Base-by-base conservation (phyloP, 164 flowering plant species). In the Dillenia turbinata region DNA sequence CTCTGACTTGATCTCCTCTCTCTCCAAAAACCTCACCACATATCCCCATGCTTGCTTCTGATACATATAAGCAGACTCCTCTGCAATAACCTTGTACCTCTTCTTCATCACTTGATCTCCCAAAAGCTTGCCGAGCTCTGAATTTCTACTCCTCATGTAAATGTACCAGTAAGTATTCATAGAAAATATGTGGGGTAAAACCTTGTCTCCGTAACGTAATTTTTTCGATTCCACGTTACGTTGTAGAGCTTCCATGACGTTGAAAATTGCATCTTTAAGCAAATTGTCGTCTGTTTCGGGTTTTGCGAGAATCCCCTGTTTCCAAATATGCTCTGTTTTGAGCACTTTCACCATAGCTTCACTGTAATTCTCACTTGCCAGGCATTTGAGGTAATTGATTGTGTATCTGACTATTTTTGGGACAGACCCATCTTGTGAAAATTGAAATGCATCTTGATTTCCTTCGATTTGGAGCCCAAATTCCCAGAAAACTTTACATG, bases 131-230 rank as follows among this genome's bases (percentile, higher is more conserved):
- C 80, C 83, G 2, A 85, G 76, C 47, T 85, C 90, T 1, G 89
- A 64, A 60, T 71, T 82, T 52, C 81, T 75, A 12, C 70, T 71
- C 70, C 89, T 79, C 89, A 88, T 88, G 81, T 88, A 88, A 10
- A 88, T 79, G 70, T 88, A 88, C 94, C 94, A 88, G 69, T 85
- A 81, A 0, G 87, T 78, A 75, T 88, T 88, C 94, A 88, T 84
- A 40, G 78, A 16, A 69, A 85, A 88, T 1, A 85, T 54, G 15
- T 76, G 75, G 0, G 79, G 63, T 1, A 88, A 74, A 10, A 81
- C 67, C 66, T 66, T 75, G 75, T 88, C 89, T 60, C 71, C 78
- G 75, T 79, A 85, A 13, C 73, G 69, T 2, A 68, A 56, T 60
- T 71, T 78, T 61, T 85, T 84, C 3, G 65, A 68, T 47, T 85